A percentile compares a stretch with the other conserved stretches of the same genome.
Conservation (phyloP, 1,284 basidiomycete species). For the Moniliophthora roreri region DNA sequence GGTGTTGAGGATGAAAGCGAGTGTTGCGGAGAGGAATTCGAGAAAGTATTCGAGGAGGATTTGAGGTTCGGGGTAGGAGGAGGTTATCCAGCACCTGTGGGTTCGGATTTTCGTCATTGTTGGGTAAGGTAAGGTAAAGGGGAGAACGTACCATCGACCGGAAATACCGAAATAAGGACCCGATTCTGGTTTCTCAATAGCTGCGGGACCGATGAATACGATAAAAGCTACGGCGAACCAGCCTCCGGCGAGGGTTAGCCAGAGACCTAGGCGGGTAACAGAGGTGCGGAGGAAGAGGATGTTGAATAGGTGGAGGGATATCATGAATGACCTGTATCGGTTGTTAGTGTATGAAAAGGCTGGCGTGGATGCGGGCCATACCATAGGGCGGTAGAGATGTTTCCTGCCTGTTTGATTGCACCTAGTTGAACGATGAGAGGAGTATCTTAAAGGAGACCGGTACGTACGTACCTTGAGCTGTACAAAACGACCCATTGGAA, state of each 20-base stretch:
- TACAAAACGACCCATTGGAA: slow-evolving; percentile 33
- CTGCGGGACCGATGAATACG: slow-evolving; percentile 35
- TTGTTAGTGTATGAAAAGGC: not conserved
- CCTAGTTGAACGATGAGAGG: slow-evolving; percentile 17
- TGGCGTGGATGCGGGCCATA: slow-evolving; percentile 2
- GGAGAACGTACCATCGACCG: slow-evolving; percentile 33
- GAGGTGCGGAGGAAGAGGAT: slow-evolving; percentile 38
- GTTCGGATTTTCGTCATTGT: not conserved
- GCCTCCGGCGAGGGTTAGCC: slow-evolving; percentile 28
- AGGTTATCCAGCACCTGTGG: slow-evolving; percentile 49
- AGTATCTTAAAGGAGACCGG: not conserved
- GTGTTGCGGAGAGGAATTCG: slow-evolving; percentile 33
- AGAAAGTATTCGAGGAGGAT: slow-evolving; percentile 48
- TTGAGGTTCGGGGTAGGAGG: slow-evolving; percentile 38
- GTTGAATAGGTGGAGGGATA: slow-evolving; percentile 41
- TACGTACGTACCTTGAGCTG: slow-evolving; percentile 33
- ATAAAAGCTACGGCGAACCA: slow-evolving; percentile 35
- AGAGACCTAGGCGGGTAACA: slow-evolving; percentile 23
- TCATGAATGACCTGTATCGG: slow-evolving; percentile 36
- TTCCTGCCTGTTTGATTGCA: slow-evolving; percentile 42
- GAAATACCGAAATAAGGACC: slow-evolving; percentile 45
- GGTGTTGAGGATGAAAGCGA: slow-evolving; percentile 30
- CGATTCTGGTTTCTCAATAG: slow-evolving; percentile 28
- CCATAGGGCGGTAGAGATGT: slow-evolving; percentile 40
- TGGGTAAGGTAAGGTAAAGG: not conserved